These are phyloP conservation scores for Penicillium simplicissimum DNA, from an alignment of 495 filamentous ascomycete genomes.

Conservation along the genomic window DNA sequence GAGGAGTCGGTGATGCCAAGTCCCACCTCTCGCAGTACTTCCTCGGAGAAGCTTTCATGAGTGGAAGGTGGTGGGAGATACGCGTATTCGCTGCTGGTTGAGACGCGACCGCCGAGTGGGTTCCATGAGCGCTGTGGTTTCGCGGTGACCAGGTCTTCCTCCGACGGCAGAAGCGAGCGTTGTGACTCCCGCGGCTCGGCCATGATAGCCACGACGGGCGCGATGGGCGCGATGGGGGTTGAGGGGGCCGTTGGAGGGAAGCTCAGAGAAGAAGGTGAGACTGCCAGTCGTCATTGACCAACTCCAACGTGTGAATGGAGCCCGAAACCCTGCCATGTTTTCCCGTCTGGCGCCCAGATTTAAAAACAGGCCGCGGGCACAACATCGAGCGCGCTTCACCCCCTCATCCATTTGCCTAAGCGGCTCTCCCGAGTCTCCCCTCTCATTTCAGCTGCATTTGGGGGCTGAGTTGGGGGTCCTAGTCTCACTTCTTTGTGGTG, in stretches of 20 bases:
- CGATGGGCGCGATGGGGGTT: background rate
- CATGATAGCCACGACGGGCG: conserved; percentile 13
- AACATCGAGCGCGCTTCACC: background rate
- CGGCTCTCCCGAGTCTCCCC: background rate
- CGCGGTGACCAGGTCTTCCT: conserved; percentile 15
- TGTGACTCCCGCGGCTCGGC: conserved; percentile 24
- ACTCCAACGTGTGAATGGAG: background rate
- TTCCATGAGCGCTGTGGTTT: conserved; percentile 23
- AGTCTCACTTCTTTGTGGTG: background rate
- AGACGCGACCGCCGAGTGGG: conserved; percentile 21
- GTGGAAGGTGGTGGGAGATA: conserved; percentile 8
- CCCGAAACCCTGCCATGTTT: background rate
- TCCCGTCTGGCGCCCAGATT: background rate
- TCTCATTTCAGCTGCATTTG: background rate
- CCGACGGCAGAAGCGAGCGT: conserved; percentile 21
- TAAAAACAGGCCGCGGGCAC: background rate
- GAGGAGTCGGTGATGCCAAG: conserved; percentile 23
- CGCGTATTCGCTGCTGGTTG: conserved; percentile 10
- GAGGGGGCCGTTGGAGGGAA: background rate
- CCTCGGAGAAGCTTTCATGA: conserved; percentile 21
- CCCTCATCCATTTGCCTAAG: background rate
- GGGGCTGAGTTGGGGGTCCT: background rate
- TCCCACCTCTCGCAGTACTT: conserved; percentile 24
- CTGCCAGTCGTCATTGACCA: background rate
- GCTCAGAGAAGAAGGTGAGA: background rate